phyloP scores from a whole-genome alignment of 179 eudicot species.

The Beta macrorhiza region DNA sequence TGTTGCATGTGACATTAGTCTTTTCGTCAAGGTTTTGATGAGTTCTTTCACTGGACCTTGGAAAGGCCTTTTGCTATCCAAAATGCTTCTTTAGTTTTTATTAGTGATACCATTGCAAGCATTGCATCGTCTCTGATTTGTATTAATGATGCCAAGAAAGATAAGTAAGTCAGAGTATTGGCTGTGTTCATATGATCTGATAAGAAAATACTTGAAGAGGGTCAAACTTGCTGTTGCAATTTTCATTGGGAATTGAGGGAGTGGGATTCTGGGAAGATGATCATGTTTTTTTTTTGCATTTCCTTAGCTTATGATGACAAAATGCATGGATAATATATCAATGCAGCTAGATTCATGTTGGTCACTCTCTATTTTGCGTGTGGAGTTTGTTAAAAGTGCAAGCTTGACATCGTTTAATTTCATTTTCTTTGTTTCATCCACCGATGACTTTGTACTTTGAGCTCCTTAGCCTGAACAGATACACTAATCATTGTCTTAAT shows the following conservation, averaged over 20 bases:
- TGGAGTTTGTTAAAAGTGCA: not conserved
- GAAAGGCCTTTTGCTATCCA: not conserved
- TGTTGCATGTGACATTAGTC: not conserved
- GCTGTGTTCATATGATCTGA: not conserved
- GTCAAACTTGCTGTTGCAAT: not conserved
- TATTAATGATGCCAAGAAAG: not conserved
- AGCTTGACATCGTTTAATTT: not conserved
- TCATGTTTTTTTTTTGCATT: not conserved
- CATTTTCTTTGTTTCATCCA: not conserved
- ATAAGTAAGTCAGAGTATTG: not conserved
- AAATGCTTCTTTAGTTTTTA: not conserved
- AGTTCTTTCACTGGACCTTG: not conserved
- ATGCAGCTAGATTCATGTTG: not conserved
- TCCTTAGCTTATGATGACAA: not conserved
- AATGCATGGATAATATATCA: not conserved
- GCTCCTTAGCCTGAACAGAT: conserved; percentile 55
- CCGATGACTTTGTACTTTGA: conserved; percentile 15
- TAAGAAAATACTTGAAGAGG: not conserved
- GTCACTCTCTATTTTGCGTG: not conserved
- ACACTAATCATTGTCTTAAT: conserved; percentile 59
- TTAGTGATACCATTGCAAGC: not conserved
- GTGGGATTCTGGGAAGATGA: not conserved
- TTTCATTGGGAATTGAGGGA: not conserved
- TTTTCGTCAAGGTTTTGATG: not conserved
- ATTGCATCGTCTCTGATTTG: not conserved